Evolutionary conservation across 768 basidiomycete species (phyloP).

Genomic region (Psilocybe azurescens): DNA sequence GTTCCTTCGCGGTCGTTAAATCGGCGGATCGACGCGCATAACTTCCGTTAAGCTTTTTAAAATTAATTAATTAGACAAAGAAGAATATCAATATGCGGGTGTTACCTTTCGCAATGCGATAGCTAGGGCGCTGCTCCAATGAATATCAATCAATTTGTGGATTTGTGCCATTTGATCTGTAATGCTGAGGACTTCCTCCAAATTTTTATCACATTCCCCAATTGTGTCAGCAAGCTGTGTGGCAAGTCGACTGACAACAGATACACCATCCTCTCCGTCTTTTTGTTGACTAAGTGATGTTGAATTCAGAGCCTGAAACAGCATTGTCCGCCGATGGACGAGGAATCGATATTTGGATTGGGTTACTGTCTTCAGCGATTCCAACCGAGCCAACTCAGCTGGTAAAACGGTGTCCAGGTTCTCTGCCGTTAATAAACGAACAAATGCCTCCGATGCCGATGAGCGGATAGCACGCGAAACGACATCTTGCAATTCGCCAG

Average conservation of each 20-base stretch:
- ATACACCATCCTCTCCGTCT: slow-evolving; percentile 41
- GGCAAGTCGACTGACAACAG: slow-evolving; percentile 48
- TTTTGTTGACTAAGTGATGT: slow-evolving; percentile 42
- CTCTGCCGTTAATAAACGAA: slow-evolving; percentile 70
- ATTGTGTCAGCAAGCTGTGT: slow-evolving; percentile 65
- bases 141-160: slow-evolving; percentile 60
- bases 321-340: slow-evolving; percentile 68
- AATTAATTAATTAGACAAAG: slow-evolving; percentile 5
- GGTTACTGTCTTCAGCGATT: slow-evolving; percentile 52
- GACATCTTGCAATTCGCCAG: slow-evolving; percentile 67
- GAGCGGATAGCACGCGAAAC: slow-evolving; percentile 75
- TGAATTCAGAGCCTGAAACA: slow-evolving; percentile 72
- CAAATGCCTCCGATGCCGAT: slow-evolving; percentile 71
- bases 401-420: slow-evolving; percentile 64
- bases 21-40: slow-evolving; percentile 71
- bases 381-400: slow-evolving; percentile 62
- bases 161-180: slow-evolving; percentile 73
- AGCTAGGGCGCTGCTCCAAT: slow-evolving; percentile 78
- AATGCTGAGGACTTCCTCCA: slow-evolving; percentile 61
- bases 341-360: slow-evolving; percentile 75
- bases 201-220: slow-evolving; percentile 59
- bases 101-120: slow-evolving; percentile 75
- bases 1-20: slow-evolving; percentile 49
- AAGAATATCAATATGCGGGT: slow-evolving; percentile 6
- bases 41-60: slow-evolving; percentile 63